phyloP scores from a whole-genome alignment of 2,329 filamentous ascomycete species.

The Paraconiothyrium brasiliense region DNA sequence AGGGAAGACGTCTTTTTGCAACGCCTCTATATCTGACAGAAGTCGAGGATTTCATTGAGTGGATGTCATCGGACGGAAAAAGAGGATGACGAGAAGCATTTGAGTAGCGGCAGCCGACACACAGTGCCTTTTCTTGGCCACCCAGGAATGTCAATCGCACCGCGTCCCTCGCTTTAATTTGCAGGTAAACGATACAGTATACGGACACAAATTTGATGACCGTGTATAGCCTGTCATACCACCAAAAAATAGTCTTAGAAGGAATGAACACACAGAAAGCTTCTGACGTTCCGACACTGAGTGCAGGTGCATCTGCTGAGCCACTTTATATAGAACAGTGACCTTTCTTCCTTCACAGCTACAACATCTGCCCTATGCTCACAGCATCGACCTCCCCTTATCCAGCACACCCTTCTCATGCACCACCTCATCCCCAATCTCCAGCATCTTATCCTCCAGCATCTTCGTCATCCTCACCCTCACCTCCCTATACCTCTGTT shows the following conservation, averaged over 20 bases:
- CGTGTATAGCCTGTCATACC: too few relatives aligned
- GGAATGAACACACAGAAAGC: too few relatives aligned
- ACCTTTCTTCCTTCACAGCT: neutral
- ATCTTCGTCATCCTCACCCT: slow-evolving; percentile 45
- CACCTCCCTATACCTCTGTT: slow-evolving; percentile 41
- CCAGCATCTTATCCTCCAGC: slow-evolving; percentile 59
- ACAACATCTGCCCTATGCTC: neutral
- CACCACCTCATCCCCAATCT: slow-evolving; percentile 60
- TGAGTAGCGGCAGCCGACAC: neutral
- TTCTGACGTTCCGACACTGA: too few relatives aligned
- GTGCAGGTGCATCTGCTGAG: too few relatives aligned
- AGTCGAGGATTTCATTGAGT: too few relatives aligned
- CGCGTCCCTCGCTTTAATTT: neutral
- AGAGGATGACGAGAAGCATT: too few relatives aligned
- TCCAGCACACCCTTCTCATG: slow-evolving; percentile 17
- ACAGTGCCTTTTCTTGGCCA: neutral
- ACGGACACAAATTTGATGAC: too few relatives aligned
- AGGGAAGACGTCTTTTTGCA: too few relatives aligned
- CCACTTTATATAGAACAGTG: neutral
- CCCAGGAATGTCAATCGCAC: neutral
- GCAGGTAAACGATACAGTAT: too few relatives aligned
- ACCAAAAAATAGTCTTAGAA: too few relatives aligned
- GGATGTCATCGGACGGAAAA: too few relatives aligned
- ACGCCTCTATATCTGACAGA: too few relatives aligned
- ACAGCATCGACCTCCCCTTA: neutral